These are phyloP conservation scores for Salvia sclarea DNA, from an alignment of 305 asterid genomes.

Conservation along the genomic window DNA sequence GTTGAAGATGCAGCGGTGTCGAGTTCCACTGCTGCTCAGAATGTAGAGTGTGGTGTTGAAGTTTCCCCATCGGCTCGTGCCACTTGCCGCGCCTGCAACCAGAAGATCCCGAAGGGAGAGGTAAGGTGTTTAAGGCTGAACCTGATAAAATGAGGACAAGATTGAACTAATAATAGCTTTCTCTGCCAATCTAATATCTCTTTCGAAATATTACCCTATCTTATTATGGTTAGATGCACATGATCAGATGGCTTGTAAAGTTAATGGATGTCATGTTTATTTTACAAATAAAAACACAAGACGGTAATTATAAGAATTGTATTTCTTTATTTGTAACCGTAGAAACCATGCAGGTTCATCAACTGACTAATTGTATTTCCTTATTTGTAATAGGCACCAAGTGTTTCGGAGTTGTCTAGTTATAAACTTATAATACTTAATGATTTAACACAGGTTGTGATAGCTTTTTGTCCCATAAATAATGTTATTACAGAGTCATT, in stretches of 20 bases:
- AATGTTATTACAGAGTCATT: neutral
- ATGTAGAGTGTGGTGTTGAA: conserved; percentile 58
- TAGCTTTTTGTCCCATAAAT: neutral
- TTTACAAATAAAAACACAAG: too few species aligned
- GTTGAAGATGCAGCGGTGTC: conserved; percentile 48
- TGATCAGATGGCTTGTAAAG: neutral
- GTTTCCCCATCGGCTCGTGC: conserved; percentile 85
- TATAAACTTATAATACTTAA: neutral
- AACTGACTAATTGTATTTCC: neutral
- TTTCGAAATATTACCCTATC: neutral
- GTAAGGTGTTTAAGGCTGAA: conserved; percentile 39
- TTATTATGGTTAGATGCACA: neutral
- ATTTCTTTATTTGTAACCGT: too few species aligned
- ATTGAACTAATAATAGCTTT: neutral
- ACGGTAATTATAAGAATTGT: neutral
- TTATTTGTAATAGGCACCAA: neutral
- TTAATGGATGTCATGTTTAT: neutral
- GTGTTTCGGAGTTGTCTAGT: neutral
- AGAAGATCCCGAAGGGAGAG: conserved; percentile 84
- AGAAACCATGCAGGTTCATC: neutral
- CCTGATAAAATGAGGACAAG: conserved; percentile 12
- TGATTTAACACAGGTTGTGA: neutral
- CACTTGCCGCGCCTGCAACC: conserved; percentile 65
- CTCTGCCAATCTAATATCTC: neutral
- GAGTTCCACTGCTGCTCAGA: conserved; percentile 42